Base-by-base conservation (phyloP, 2,329 filamentous ascomycete species). In the Ophiosphaerella narmari region DNA sequence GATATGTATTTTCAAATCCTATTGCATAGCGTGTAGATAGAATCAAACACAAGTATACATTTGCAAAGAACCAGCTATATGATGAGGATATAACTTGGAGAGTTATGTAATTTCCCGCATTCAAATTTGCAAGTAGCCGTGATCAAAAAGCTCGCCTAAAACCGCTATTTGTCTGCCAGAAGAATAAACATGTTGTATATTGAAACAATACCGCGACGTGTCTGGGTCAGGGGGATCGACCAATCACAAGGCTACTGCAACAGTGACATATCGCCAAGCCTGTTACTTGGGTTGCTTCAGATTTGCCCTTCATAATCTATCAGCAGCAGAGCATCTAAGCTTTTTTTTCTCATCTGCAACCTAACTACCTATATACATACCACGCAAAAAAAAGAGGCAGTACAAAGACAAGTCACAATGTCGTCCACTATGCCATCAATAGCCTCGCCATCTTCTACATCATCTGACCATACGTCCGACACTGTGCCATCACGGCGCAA, bases 161-260 rank as follows among this genome's bases (percentile, higher is more conserved):
- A 9, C 26, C 26, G 26, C 7, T 7, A 7, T 5, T 6, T 23
- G 18, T 18, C 16, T 12, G 8, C 18, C 21, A 24, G 5, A 40
- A 8, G 7, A 40, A 29, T 23, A 24, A 29, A 31, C 18, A 21
- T 26, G 38, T 18, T 31, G 16, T 12, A 18, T 7, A 12, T 34
- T 12, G 39, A 42, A 13, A 11, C 29, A 29, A 42, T 21, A 29
- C 29, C 32, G 26, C 16, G 18, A 21, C 21, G 6, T 32, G 29
- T 34, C 16, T 34, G 26, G 38, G 11, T 11, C 33, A 21, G 14
- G 4, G 24, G 32, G 8, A 18, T 26, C 16, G 67, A 54, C 55
- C 63, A 68, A 48, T 67, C 63, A 59, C 75, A 71, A 11, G 74
- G 60, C 2, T 70, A 70, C 23, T 66, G 71, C 43, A 75, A 65